Percentiles rank a stretch among this genome's conserved stretches.
phyloP scores from a whole-genome alignment of 2,329 filamentous ascomycete species.

The Phaeophleospora eucalypticola region DNA sequence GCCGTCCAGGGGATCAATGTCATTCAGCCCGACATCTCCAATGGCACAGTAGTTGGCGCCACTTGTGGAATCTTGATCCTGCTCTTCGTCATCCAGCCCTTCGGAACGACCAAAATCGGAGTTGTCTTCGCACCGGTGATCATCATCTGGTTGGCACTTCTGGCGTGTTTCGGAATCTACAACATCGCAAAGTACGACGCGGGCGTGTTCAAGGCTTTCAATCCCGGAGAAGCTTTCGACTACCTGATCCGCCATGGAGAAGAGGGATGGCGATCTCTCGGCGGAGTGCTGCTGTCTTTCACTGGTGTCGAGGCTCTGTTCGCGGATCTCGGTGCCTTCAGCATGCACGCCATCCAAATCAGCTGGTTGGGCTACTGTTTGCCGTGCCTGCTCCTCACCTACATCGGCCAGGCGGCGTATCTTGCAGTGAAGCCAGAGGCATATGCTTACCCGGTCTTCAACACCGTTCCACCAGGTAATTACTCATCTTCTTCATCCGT shows the following conservation, averaged over 20 bases:
- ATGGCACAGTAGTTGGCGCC: slow-evolving; percentile 57
- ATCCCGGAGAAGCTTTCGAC: slow-evolving; percentile 54
- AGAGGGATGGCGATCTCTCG: slow-evolving; percentile 61
- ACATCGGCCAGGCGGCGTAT: slow-evolving; percentile 70
- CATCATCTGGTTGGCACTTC: slow-evolving; percentile 61
- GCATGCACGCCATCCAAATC: slow-evolving; percentile 61
- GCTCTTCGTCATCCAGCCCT: slow-evolving; percentile 61
- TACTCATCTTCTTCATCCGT: neutral
- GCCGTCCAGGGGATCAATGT: slow-evolving; percentile 60
- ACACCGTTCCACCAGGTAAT: slow-evolving; percentile 54
- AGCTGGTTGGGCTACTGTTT: slow-evolving; percentile 65
- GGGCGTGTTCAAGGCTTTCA: slow-evolving; percentile 51
- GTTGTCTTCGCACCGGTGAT: slow-evolving; percentile 62
- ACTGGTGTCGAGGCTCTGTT: slow-evolving; percentile 77
- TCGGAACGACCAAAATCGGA: slow-evolving; percentile 60
- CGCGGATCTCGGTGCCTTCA: slow-evolving; percentile 71
- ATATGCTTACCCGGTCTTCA: slow-evolving; percentile 71
- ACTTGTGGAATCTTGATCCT: slow-evolving; percentile 62
- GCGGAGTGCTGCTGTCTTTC: slow-evolving; percentile 67
- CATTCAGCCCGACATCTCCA: slow-evolving; percentile 53
- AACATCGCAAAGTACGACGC: slow-evolving; percentile 47
- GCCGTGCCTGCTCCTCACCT: slow-evolving; percentile 63
- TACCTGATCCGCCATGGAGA: slow-evolving; percentile 59
- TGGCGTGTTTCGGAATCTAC: slow-evolving; percentile 61
- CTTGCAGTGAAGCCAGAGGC: slow-evolving; percentile 59